These are phyloP conservation scores for Cryptococcus sp. DNA, from an alignment of 1,284 basidiomycete genomes.

Conservation along the genomic window DNA sequence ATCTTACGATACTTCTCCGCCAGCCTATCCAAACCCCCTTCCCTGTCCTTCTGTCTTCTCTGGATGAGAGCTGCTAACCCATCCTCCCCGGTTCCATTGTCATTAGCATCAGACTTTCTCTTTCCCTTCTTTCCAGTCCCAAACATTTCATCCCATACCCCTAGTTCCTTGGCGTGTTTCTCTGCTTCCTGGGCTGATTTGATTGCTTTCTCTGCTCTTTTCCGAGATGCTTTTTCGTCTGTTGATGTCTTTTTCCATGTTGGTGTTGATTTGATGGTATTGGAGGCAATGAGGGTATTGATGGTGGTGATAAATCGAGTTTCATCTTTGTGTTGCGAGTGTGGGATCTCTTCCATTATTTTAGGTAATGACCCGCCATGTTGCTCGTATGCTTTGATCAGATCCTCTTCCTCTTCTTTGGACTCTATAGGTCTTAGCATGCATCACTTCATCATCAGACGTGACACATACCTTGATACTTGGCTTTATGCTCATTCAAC, in stretches of 20 bases:
- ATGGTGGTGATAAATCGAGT: conserved; percentile 70
- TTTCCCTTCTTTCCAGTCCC: conserved; percentile 69
- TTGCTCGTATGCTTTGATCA: conserved; percentile 66
- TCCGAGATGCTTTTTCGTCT: conserved; percentile 70
- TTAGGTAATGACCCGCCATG: conserved; percentile 66
- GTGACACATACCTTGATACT: conserved; percentile 71
- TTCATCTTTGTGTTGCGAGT: conserved; percentile 76
- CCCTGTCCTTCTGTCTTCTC: conserved; percentile 63
- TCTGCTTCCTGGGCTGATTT: conserved; percentile 84
- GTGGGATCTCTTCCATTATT: conserved; percentile 79
- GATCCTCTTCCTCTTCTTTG: conserved; percentile 70
- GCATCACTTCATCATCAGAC: background rate
- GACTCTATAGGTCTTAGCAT: conserved; percentile 70
- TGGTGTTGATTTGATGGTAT: conserved; percentile 57
- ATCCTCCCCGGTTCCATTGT: conserved; percentile 58
- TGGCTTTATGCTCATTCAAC: conserved; percentile 82
- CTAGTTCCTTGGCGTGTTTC: conserved; percentile 75
- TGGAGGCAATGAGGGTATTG: conserved; percentile 59
- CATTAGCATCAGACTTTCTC: conserved; percentile 56
- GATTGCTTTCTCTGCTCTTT: conserved; percentile 66
- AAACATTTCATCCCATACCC: conserved; percentile 93
- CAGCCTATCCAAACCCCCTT: conserved; percentile 68
- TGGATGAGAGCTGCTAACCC: conserved; percentile 76
- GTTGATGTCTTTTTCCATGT: conserved; percentile 64
- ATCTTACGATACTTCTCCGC: conserved; percentile 67